Percentiles rank a stretch among this genome's conserved stretches.
phyloP scores from a whole-genome alignment of 202 grass and related monocot species.

The Elaeis oleifera region DNA sequence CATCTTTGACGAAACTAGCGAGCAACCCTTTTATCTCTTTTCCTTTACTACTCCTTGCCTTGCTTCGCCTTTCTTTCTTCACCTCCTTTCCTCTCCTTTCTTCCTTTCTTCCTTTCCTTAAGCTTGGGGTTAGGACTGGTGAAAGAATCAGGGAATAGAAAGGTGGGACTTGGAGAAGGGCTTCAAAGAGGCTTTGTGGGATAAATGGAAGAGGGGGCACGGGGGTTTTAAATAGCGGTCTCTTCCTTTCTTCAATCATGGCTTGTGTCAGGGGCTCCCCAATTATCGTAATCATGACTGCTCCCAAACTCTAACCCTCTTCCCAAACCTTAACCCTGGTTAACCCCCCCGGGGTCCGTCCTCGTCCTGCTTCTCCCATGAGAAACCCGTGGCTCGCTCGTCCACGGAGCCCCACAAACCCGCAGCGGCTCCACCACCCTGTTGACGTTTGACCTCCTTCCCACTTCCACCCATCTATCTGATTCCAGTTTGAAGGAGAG shows the following conservation, averaged over 20 bases:
- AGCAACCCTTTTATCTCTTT: too few species aligned
- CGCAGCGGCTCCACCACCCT: too few species aligned
- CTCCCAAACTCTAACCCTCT: background rate
- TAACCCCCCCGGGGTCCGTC: too few species aligned
- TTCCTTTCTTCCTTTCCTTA: background rate
- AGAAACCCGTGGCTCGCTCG: too few species aligned
- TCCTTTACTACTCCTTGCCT: too few species aligned
- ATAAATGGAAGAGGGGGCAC: too few species aligned
- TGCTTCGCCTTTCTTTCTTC: background rate
- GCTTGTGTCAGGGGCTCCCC: background rate
- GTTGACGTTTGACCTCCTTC: background rate
- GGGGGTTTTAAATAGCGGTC: too few species aligned
- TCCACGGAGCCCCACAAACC: too few species aligned
- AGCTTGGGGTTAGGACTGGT: background rate
- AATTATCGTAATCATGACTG: constrained; percentile 9
- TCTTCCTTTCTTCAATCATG: background rate
- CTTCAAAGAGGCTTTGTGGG: too few species aligned
- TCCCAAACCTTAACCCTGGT: background rate
- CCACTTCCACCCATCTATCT: background rate
- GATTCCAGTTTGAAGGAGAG: background rate
- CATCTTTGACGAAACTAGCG: background rate
- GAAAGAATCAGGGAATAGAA: background rate
- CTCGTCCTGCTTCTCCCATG: too few species aligned
- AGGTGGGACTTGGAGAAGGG: too few species aligned
- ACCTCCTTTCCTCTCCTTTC: background rate